Conservation (phyloP, 2,329 filamentous ascomycete species). For the Cercospora brassicicola region DNA sequence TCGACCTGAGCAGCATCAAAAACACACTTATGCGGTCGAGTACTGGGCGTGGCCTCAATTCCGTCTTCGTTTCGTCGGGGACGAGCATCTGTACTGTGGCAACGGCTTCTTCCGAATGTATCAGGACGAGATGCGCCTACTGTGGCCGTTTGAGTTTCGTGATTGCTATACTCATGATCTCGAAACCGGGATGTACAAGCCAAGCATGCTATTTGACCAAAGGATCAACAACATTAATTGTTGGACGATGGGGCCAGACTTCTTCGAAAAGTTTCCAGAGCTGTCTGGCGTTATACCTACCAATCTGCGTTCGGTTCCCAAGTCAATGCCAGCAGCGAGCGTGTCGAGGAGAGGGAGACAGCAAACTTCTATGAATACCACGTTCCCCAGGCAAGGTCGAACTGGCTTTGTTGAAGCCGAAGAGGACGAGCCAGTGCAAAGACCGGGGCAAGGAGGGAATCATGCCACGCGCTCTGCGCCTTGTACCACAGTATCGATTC, state of each 20-base stretch:
- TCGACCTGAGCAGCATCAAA: neutral
- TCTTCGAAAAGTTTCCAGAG: neutral
- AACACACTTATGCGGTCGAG: neutral
- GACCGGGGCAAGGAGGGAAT: neutral
- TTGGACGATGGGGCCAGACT: neutral
- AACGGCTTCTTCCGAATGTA: neutral
- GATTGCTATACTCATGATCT: neutral
- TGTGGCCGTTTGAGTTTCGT: neutral
- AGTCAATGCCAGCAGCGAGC: neutral
- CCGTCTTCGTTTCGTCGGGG: neutral
- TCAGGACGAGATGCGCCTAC: neutral
- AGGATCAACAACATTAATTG: neutral
- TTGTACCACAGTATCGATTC: neutral
- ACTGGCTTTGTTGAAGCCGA: neutral
- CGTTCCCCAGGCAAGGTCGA: neutral
- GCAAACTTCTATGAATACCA: neutral
- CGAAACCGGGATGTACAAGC: neutral
- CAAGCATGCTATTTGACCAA: neutral
- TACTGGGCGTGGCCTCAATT: neutral
- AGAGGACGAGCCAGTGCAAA: neutral
- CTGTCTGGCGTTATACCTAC: neutral
- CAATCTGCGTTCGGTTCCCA: neutral
- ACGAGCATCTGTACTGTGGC: neutral
- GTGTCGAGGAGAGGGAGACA: neutral
- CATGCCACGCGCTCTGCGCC: neutral